Evolutionary conservation across 805 yeast species (phyloP).

Genomic region (Candida cerambycidarum): DNA sequence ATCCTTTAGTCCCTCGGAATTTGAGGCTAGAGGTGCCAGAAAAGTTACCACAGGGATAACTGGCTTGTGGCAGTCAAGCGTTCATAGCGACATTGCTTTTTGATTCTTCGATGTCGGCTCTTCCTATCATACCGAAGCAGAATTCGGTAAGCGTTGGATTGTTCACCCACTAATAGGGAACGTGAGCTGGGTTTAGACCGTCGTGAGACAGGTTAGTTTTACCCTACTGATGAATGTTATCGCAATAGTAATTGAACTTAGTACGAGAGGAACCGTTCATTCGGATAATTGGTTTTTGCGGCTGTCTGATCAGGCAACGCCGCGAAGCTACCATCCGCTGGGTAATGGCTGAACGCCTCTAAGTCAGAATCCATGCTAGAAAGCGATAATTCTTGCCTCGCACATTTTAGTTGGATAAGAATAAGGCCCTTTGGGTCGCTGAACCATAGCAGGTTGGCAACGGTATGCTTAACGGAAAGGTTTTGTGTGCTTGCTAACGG

Average conservation of each 20-base stretch:
- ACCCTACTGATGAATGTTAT: conserved; percentile 35
- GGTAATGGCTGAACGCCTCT: conserved; percentile 46
- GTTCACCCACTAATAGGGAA: conserved; percentile 49
- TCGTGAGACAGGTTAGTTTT: conserved; percentile 47
- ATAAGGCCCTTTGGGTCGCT: conserved; percentile 42
- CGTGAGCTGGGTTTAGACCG: conserved; percentile 45
- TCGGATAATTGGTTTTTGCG: conserved; percentile 48
- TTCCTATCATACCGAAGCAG: conserved; percentile 52
- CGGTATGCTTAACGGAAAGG: conserved; percentile 39
- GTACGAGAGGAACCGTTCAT: conserved; percentile 50
- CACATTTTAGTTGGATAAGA: conserved; percentile 43
- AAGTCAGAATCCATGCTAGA: conserved; percentile 17
- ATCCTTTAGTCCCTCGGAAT: conserved; percentile 44
- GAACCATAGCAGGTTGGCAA: conserved; percentile 42
- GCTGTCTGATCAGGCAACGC: conserved; percentile 48
- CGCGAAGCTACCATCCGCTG: conserved; percentile 51
- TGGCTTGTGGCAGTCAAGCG: conserved; percentile 51
- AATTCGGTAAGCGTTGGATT: conserved; percentile 36
- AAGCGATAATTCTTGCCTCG: conserved; percentile 45
- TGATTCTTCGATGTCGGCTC: conserved; percentile 51
- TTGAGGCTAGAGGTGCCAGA: conserved; percentile 48
- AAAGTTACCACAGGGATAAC: conserved; percentile 41
- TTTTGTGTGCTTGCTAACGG: conserved; percentile 40
- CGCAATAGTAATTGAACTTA: conserved; percentile 41
- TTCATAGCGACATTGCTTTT: conserved; percentile 48